phyloP scores from a whole-genome alignment of 441 rosid species.

The Populus trichocarpa region DNA sequence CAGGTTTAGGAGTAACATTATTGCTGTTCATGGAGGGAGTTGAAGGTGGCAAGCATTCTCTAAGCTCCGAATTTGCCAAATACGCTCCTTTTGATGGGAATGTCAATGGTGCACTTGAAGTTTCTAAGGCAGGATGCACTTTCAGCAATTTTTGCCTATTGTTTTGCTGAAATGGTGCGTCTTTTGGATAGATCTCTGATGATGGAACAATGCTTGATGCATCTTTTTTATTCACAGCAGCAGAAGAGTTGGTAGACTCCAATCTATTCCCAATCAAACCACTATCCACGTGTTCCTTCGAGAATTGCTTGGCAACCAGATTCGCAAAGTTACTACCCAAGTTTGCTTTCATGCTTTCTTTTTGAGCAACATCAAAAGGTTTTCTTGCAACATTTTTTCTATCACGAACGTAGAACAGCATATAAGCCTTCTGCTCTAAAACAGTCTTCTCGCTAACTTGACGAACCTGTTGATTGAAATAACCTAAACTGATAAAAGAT shows the following conservation, averaged over 20 bases:
- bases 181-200: conserved; percentile 27
- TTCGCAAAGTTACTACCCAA: conserved; percentile 27
- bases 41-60: conserved; percentile 16
- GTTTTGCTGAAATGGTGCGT: conserved; percentile 20
- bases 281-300: conserved; percentile 31
- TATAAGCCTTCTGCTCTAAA: conserved; percentile 90
- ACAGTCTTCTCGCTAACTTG: conserved; percentile 81
- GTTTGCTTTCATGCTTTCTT: conserved; percentile 44
- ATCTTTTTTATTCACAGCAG: conserved; percentile 27
- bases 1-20: conserved; percentile 19
- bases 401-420: conserved; percentile 95
- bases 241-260: conserved; percentile 22
- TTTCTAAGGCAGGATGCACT: conserved; percentile 22
- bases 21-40: conserved; percentile 10
- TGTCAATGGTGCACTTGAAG: conserved; percentile 19
- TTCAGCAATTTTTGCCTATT: conserved; percentile 17
- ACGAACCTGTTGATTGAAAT: conserved; percentile 55
- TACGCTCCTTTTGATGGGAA: conserved; percentile 2
- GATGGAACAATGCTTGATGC: conserved; percentile 7
- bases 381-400: conserved; percentile 53
- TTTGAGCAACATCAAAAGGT: conserved; percentile 33
- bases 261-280: conserved; percentile 27
- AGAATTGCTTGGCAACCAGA: conserved; percentile 35
- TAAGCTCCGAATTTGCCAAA: conserved; percentile 13
- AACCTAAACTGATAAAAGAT: conserved; percentile 8